phyloP scores from a whole-genome alignment of 345 rosid genomes.

The Populus nigra region DNA sequence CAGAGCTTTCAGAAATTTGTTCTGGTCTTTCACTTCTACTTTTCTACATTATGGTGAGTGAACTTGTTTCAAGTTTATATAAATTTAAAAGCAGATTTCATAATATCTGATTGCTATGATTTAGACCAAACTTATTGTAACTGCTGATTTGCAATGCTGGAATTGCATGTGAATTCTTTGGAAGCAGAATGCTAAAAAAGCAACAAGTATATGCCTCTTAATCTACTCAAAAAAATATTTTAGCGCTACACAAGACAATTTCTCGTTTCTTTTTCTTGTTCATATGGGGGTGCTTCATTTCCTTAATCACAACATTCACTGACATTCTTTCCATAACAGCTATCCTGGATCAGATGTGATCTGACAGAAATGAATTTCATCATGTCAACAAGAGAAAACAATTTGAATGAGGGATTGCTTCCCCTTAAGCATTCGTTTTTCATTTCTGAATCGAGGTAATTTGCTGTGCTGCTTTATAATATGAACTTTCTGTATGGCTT shows the following conservation, averaged over 20 bases:
- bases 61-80: not conserved
- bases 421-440: constrained; percentile 43
- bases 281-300: not conserved
- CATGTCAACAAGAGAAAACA: constrained; percentile 31
- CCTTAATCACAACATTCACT: not conserved
- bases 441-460: constrained; percentile 44
- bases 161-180: not conserved
- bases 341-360: constrained; percentile 48
- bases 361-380: constrained; percentile 46
- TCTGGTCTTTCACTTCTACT: constrained; percentile 39
- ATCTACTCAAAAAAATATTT: not conserved
- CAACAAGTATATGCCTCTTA: not conserved
- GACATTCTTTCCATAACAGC: constrained; percentile 23
- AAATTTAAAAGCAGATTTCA: too few relatives aligned
- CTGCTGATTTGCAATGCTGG: not conserved
- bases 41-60: constrained; percentile 51
- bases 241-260: not conserved
- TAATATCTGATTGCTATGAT: too few relatives aligned
- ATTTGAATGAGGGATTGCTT: constrained; percentile 41
- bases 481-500: not conserved
- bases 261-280: not conserved
- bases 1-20: constrained; percentile 48
- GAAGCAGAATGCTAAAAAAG: not conserved
- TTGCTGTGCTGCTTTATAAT: not conserved
- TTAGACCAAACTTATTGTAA: too few relatives aligned